A percentile compares a stretch with the other conserved stretches of the same genome.
phyloP scores from a whole-genome alignment of 2,329 filamentous ascomycete genomes.

The Chaetomiaceae sp. region DNA sequence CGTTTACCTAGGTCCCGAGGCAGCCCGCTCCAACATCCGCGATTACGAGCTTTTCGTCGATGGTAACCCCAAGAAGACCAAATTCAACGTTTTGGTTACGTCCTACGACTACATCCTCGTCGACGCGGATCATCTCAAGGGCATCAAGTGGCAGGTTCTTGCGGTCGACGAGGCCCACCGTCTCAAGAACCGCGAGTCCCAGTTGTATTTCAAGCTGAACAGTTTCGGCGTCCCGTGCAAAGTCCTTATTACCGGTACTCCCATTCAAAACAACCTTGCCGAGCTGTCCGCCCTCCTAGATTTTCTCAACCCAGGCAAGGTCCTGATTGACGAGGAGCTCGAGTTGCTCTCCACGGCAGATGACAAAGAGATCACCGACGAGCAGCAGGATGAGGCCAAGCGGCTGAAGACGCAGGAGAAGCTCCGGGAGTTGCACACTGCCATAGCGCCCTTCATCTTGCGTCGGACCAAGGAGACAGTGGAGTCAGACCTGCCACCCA shows the following conservation, averaged over 20 bases:
- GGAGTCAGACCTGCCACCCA: slow-evolving; percentile 90
- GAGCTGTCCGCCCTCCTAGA: slow-evolving; percentile 91
- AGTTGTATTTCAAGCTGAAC: slow-evolving; percentile 78
- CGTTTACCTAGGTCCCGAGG: slow-evolving; percentile 87
- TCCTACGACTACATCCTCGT: slow-evolving; percentile 94
- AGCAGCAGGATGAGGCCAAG: slow-evolving; percentile 31
- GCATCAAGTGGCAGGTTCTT: slow-evolving; percentile 96
- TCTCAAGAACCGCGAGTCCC: slow-evolving; percentile 91
- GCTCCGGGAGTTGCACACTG: slow-evolving; percentile 74
- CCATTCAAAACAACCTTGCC: slow-evolving; percentile 92
- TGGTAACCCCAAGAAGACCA: slow-evolving; percentile 79
- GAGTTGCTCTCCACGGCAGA: slow-evolving; percentile 59
- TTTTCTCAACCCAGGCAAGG: slow-evolving; percentile 92
- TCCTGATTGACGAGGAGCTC: slow-evolving; percentile 85
- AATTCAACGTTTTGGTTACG: slow-evolving; percentile 96
- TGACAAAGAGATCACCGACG: slow-evolving; percentile 25
- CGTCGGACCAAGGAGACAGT: slow-evolving; percentile 96
- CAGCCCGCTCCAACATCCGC: slow-evolving; percentile 77
- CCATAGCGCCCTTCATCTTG: slow-evolving; percentile 90
- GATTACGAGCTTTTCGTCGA: slow-evolving; percentile 86
- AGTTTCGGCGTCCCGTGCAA: slow-evolving; percentile 84
- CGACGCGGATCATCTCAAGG: slow-evolving; percentile 75
- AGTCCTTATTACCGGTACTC: slow-evolving; percentile 91
- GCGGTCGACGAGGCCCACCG: slow-evolving; percentile 96
- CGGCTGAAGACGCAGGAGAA: slow-evolving; percentile 80